These are phyloP conservation scores for Mortierella antarctica DNA, from an alignment of 192 early-diverging fungal species.

Conservation along the genomic window DNA sequence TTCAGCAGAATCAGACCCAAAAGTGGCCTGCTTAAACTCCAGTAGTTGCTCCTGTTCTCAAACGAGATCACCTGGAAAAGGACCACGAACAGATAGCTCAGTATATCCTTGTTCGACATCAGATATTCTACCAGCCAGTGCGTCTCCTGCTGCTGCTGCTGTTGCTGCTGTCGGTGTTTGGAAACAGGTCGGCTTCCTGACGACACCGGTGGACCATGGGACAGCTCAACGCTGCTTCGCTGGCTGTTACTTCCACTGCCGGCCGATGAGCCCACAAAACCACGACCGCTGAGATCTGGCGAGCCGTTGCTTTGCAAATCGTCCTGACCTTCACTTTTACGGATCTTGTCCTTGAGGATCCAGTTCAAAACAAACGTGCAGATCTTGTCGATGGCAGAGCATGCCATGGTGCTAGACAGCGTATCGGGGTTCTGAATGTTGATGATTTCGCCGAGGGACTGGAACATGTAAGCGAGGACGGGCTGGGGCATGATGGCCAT, in stretches of 20 bases:
- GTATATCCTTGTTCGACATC: constrained; percentile 66
- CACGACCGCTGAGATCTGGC: constrained; percentile 38
- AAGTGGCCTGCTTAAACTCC: constrained; percentile 85
- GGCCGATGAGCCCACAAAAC: constrained; percentile 1
- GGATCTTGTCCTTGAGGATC: constrained; percentile 51
- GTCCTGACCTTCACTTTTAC: constrained; percentile 28
- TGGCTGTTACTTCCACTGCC: constrained; percentile 32
- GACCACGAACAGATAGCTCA: constrained; percentile 70
- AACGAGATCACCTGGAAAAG: constrained; percentile 83
- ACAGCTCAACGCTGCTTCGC: constrained; percentile 23
- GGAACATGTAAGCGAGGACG: constrained; percentile 78
- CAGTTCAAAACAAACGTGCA: constrained; percentile 74
- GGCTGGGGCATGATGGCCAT: constrained; percentile 67
- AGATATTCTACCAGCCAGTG: constrained; percentile 70
- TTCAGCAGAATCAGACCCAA: constrained; percentile 82
- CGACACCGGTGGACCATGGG: constrained; percentile 21
- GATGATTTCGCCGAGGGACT: constrained; percentile 78
- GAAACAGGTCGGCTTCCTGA: constrained; percentile 37
- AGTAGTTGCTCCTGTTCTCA: constrained; percentile 84
- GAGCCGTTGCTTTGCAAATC: constrained; percentile 17
- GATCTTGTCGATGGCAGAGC: constrained; percentile 78
- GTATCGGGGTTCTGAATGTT: constrained; percentile 56
- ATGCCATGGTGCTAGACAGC: constrained; percentile 66
- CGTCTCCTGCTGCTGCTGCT: constrained; percentile 41
- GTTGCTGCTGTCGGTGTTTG: constrained; percentile 46